Conservation (phyloP, 2,329 filamentous ascomycete species). For the Didymella exigua region DNA sequence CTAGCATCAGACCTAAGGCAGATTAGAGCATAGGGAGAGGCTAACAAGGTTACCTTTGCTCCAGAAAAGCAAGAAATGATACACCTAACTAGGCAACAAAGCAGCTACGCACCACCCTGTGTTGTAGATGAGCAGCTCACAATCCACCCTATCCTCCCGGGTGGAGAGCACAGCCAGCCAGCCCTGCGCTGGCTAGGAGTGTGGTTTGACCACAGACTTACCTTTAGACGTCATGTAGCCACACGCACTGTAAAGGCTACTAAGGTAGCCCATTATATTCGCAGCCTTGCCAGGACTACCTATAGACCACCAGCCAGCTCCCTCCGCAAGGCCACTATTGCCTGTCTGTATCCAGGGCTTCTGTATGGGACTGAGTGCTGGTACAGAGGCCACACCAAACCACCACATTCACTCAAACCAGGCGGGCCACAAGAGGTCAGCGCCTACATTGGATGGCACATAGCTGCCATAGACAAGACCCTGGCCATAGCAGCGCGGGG, state of each 20-base stretch:
- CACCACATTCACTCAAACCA: no score
- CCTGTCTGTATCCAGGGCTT: no score
- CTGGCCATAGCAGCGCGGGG: no score
- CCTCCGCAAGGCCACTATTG: no score
- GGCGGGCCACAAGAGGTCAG: no score
- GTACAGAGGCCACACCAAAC: no score
- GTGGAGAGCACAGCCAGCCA: not conserved
- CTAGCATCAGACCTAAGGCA: slow-evolving; percentile 4
- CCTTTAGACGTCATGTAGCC: no score
- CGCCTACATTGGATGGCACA: no score
- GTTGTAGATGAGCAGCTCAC: slow-evolving; percentile 2
- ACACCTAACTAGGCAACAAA: slow-evolving; percentile 10
- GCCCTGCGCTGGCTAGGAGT: slow-evolving; percentile 12
- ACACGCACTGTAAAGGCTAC: not conserved
- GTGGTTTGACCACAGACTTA: slow-evolving; percentile 12
- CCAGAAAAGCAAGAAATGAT: slow-evolving; percentile 19
- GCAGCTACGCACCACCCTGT: no score
- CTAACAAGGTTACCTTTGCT: slow-evolving; percentile 16
- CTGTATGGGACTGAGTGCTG: no score
- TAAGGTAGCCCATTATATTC: not conserved
- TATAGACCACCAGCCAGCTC: no score
- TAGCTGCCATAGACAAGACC: no score
- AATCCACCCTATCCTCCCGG: not conserved
- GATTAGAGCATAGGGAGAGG: slow-evolving; percentile 8
- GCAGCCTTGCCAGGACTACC: not conserved